phyloP scores from a whole-genome alignment of 306 rosid genomes.

The Cicer cuneatum region DNA sequence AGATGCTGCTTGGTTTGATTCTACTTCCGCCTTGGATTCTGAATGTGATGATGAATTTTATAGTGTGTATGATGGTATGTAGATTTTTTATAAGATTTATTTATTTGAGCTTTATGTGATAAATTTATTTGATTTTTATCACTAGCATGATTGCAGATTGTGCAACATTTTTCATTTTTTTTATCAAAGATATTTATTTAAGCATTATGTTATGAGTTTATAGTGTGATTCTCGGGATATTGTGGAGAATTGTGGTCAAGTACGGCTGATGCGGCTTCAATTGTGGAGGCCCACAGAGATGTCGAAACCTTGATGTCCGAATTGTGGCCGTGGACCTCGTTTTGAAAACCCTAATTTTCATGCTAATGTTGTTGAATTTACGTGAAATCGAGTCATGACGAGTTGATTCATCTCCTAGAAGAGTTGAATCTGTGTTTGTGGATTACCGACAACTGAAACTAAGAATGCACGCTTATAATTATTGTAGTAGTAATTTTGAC shows the following conservation, averaged over 20 bases:
- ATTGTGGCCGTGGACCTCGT: not conserved
- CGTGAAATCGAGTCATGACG: no score
- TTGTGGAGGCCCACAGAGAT: not conserved
- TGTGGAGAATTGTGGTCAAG: not conserved
- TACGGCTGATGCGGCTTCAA: not conserved
- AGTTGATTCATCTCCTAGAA: conserved; percentile 33
- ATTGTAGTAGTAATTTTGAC: conserved; percentile 37
- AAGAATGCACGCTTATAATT: conserved; percentile 25
- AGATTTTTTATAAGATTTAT: not conserved
- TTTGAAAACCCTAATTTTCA: not conserved
- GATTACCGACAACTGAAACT: conserved; percentile 35
- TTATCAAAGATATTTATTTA: not conserved
- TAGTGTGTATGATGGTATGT: conserved; percentile 79
- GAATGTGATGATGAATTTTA: conserved; percentile 93
- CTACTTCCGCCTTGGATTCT: conserved; percentile 76
- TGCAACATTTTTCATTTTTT: no score
- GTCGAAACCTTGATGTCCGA: not conserved
- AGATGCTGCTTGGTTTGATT: conserved; percentile 86
- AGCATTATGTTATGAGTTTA: not conserved
- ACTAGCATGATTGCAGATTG: conserved; percentile 7
- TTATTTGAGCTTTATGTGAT: not conserved
- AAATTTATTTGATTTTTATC: conserved; percentile 5
- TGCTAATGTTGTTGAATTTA: not conserved
- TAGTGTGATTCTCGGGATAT: not conserved
- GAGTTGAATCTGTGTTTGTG: conserved; percentile 39